Evolutionary conservation across 2,329 filamentous ascomycete genomes (phyloP).

Genomic region (Hypoxylon sp.): DNA sequence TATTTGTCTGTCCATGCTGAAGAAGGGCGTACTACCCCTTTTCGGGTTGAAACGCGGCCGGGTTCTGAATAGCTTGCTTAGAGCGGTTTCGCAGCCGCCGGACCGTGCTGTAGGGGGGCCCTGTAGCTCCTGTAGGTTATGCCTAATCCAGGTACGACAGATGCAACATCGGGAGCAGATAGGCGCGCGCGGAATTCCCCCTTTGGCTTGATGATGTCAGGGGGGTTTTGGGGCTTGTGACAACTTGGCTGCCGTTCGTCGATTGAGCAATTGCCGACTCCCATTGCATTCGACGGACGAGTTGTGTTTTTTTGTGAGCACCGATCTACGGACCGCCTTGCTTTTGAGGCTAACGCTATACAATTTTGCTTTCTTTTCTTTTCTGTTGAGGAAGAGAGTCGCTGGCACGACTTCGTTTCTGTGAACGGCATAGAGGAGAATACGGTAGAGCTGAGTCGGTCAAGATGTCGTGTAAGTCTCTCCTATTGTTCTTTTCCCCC

Average conservation of each 20-base stretch:
- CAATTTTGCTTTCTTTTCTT: neutral
- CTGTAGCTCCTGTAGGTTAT: conserved; percentile 25
- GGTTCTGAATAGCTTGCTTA: conserved; percentile 26
- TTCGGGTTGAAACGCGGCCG: conserved; percentile 33
- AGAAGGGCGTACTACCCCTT: conserved; percentile 19
- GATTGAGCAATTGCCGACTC: conserved; percentile 12
- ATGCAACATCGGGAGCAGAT: conserved; percentile 28
- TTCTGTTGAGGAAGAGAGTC: conserved; percentile 1
- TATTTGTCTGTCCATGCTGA: neutral
- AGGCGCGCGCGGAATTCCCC: conserved; percentile 17
- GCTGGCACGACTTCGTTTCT: conserved; percentile 16
- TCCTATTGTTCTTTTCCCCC: neutral
- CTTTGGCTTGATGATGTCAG: conserved; percentile 35
- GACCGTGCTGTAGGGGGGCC: conserved; percentile 35
- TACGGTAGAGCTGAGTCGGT: neutral
- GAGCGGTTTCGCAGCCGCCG: conserved; percentile 32
- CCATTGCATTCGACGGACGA: neutral
- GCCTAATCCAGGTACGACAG: conserved; percentile 11
- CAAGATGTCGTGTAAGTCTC: conserved; percentile 48
- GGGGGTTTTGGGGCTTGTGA: neutral
- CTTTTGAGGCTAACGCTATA: conserved; percentile 3
- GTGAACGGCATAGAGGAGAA: neutral
- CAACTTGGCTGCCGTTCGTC: conserved; percentile 8
- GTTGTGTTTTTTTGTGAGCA: neutral
- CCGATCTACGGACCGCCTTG: neutral